Evolutionary conservation across 2,329 filamentous ascomycete species (phyloP), one percentile per base, ranked within the genome.

Genomic region (Mycosphaerella arachidis): DNA sequence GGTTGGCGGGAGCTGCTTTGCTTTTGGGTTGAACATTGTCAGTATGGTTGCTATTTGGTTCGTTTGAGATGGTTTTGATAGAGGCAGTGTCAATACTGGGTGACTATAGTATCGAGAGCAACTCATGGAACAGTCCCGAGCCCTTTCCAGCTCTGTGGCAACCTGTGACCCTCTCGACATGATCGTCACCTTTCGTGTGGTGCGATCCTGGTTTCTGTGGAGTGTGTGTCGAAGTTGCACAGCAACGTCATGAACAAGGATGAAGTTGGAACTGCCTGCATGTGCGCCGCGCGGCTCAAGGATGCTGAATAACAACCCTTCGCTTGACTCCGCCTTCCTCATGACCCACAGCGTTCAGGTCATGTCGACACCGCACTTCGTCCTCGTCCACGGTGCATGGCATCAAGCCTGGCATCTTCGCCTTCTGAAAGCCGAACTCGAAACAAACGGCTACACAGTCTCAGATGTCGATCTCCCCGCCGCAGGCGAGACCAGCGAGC

Each of bases 341-440:
- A 4, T 43, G 3, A n/a, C 16, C 33, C 9, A 37, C 33, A 37
- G 16, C 33, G 8, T 37, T 37, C 33, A n/a, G n/a, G n/a, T n/a
- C 33, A 66, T 66, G 66, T 55, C 64, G 3, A 63, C 59, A 50
- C 40, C 45, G 16, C 65, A 66, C 56, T 61, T 67, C 52, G 48
- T 67, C 48, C 53, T 67, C 27, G 58, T 67, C 35, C 63, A 66
- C 31, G 65, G 65, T 27, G 64, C 58, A 29, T 60, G 46, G 6
- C 65, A 67, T 29, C 59, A 58, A 43, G 60, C 60, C 29, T 60
- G 50, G 56, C 64, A 67, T 54, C 53, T 64, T 31, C 33, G 62
- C 5, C 51, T 54, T 9, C 54, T 66, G 12, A 48, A 59, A 31
- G 29, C 35, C 10, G 31, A 61, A n/a, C 58, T 67, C 10, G 48